Evolutionary conservation across 257 asterid species (phyloP).

Genomic region (Solanum pinnatisectum): DNA sequence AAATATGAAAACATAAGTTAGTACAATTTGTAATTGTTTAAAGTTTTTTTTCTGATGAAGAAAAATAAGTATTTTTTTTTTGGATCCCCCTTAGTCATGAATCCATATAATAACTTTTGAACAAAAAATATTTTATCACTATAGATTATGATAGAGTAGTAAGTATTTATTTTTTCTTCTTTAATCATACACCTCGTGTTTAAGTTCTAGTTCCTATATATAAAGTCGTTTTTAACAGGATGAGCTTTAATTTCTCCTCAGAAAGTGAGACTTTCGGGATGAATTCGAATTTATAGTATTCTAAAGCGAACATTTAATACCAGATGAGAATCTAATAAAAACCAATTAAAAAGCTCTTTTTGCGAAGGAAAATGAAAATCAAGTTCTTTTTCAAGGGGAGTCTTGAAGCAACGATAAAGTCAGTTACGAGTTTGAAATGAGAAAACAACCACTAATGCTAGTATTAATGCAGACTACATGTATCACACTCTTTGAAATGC

Average conservation of each 20-base stretch:
- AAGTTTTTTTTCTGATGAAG: neutral
- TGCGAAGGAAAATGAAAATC: neutral
- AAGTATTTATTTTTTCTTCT: neutral
- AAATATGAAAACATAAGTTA: neutral
- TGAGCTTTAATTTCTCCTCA: neutral
- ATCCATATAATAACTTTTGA: neutral
- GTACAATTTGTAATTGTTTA: neutral
- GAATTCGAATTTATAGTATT: neutral
- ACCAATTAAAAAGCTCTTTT: neutral
- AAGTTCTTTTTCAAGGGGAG: neutral
- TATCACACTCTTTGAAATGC: neutral
- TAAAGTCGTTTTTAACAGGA: neutral
- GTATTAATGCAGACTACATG: neutral
- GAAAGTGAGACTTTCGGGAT: neutral
- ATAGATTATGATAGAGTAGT: neutral
- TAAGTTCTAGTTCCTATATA: neutral
- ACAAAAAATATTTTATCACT: neutral
- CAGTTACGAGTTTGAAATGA: rapidly evolving
- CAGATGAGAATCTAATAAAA: neutral
- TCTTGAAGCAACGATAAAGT: neutral
- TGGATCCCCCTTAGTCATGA: neutral
- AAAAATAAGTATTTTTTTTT: neutral
- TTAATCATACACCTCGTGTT: neutral
- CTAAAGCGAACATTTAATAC: neutral
- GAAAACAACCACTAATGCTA: neutral